Base-by-base conservation (phyloP, 768 basidiomycete genomes). In the Russula olivacea region DNA sequence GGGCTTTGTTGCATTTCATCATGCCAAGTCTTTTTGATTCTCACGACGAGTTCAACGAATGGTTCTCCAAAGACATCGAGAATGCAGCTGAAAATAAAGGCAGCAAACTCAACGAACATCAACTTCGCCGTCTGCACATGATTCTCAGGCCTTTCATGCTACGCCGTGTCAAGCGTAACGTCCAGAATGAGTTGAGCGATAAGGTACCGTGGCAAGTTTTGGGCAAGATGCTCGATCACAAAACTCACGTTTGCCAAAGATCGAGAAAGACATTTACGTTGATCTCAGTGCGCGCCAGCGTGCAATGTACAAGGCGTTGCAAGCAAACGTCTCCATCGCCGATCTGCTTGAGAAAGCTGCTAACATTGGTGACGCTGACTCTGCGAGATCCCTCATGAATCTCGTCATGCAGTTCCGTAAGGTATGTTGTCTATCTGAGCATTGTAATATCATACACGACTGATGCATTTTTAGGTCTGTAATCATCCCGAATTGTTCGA, bases 351-450 rank as follows among this genome's bases (percentile, higher is more conserved):
- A 89, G 69, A 95, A 97, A 73, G 95, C 97, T 11, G 87, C 91
- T 4, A 91, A 91, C 67, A 85, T 93, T 63, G 90, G 93, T 17
- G 93, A 96, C 69, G 90, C 85, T 7, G 91, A 94, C 68, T 92
- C 91, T 34, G 93, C 94, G 56, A 87, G 93, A 58, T 92, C 93
- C 8, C 78, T 99, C 64, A 98, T 98, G 96, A 99, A 98, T 74
- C 82, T 99, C 64, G 97, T 99, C 65, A 99, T 99, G 97, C 97
- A 99, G 73, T 98, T 98, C 80, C 87, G 97, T 68, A 99, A 99
- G 80, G 93, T 91, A 59, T 30, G 75, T 61, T 25, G 43, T 54
- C 48, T 47, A 14, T 36, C 23, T 30, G 49, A 28, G 21, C 30
- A 52, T 61, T 30, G n/a, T 34, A 54, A 34, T 8, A 28, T 32